Base-by-base conservation (phyloP, 2,329 filamentous ascomycete genomes). In the Pseudogymnoascus sp. region DNA sequence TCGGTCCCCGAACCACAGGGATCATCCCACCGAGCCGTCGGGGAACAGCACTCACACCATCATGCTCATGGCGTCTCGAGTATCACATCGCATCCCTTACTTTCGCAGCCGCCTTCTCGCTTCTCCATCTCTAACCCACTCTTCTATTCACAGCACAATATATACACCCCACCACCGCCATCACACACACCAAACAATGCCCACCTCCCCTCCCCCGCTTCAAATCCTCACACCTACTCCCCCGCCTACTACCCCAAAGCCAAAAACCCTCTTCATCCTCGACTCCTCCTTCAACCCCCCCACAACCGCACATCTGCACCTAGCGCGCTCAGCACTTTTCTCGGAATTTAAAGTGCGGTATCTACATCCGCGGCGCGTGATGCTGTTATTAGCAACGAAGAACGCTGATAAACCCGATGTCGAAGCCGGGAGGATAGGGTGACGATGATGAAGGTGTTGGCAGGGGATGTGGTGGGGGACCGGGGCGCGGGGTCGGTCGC, bases 261-360 rank as follows among this genome's bases (percentile, higher is more conserved):
- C 73, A 12, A 68, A 66, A 64, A 73, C 71, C 16, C 76, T 89
- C 64, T 75, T 88, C 62, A 76, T 89, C 63, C 79, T 89, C 56
- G 86, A 89, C 73, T 86, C 86, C 60, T 87, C 84, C 64, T 89
- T 88, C 77, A 89, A 89, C 71, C 86, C 86, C 25, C 86, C 86
- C 0, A 88, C 86, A 0, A 75, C 77, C 6, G 86, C 85, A 2
- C 86, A 89, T 71, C 75, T 80, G 46, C 76, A 75, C 63, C 86
- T 89, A 78, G 82, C 80, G 0, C 72, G 76, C 0, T 80, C 81
- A 1, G 83, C 84, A 3, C 67, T 73, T 21, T 38, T 63, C 18
- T 31, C 63, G 46, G 16, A 64, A 21, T 21, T 21, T 21, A 36
- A 44, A 61, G n/a, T 64, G 65, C n/a, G 64, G 61, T 1, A 50